Evolutionary conservation across 2,329 filamentous ascomycete genomes (phyloP).

Genomic region (Exophiala bonariae): DNA sequence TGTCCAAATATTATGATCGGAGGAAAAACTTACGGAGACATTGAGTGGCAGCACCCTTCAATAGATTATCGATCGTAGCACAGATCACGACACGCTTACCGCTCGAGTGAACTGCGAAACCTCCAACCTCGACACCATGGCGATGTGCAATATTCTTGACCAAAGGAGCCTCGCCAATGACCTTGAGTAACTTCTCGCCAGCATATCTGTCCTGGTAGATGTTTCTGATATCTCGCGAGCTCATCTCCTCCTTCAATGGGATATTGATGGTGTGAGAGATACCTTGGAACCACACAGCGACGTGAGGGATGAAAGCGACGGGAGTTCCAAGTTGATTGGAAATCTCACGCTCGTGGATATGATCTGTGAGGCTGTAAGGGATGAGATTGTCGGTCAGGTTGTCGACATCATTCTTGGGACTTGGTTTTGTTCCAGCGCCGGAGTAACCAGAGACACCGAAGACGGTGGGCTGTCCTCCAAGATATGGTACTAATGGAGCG

Average conservation of each 20-base stretch:
- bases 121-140: slow-evolving; percentile 91
- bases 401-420: slow-evolving; percentile 87
- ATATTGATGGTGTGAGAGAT: slow-evolving; percentile 92
- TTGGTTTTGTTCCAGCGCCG: slow-evolving; percentile 91
- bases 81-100: slow-evolving; percentile 94
- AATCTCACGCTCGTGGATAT: slow-evolving; percentile 94
- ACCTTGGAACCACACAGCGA: slow-evolving; percentile 95
- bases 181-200: slow-evolving; percentile 91
- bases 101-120: slow-evolving; percentile 86
- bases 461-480: slow-evolving; percentile 76
- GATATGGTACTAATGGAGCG: slow-evolving; percentile 73
- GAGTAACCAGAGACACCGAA: slow-evolving; percentile 95
- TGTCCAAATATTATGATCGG: neutral
- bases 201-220: slow-evolving; percentile 96
- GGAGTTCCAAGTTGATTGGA: slow-evolving; percentile 70
- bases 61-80: slow-evolving; percentile 87
- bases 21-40: slow-evolving; percentile 72
- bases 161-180: slow-evolving; percentile 80
- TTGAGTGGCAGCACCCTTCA: slow-evolving; percentile 91
- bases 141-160: slow-evolving; percentile 83
- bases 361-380: slow-evolving; percentile 86
- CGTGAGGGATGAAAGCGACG: slow-evolving; percentile 88
- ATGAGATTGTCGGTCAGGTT: slow-evolving; percentile 84
- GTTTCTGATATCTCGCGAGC: slow-evolving; percentile 85
- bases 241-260: slow-evolving; percentile 82